Percentiles rank a stretch among this genome's conserved stretches.
These are phyloP conservation scores for Cercospora sp. DNA, from an alignment of 2,329 filamentous ascomycete species.

Conservation along the genomic window DNA sequence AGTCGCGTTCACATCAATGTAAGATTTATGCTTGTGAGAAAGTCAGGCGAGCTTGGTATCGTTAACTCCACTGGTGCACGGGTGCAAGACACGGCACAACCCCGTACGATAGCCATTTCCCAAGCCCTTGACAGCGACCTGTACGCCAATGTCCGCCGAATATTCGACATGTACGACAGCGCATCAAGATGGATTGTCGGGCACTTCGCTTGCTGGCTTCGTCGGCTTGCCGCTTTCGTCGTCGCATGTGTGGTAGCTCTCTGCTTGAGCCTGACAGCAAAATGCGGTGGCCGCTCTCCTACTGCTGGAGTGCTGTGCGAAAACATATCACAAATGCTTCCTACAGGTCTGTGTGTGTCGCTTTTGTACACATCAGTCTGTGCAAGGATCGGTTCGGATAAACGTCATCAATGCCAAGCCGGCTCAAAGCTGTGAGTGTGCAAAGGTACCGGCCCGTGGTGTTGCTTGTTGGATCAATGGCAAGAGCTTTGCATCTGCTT, in stretches of 20 bases:
- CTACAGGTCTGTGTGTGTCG: neutral
- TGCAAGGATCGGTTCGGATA: conserved; percentile 8
- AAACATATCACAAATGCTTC: neutral
- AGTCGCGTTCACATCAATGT: neutral
- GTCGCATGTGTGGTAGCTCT: neutral
- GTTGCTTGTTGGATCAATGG: neutral
- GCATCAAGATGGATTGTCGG: neutral
- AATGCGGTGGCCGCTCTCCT: neutral
- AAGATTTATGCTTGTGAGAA: neutral
- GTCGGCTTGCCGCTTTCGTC: neutral
- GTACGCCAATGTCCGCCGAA: neutral
- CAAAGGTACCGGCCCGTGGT: conserved; percentile 12
- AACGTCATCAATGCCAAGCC: conserved; percentile 3
- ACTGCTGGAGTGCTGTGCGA: neutral
- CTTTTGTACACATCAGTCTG: neutral
- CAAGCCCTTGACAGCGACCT: neutral
- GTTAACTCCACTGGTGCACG: neutral
- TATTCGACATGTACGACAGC: neutral
- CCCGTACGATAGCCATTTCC: neutral
- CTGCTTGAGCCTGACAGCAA: neutral
- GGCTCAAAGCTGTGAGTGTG: neutral
- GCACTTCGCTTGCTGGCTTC: neutral
- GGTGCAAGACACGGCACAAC: neutral
- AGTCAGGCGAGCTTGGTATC: neutral
- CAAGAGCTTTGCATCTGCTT: conserved; percentile 8